Evolutionary conservation across 306 rosid species (phyloP), one percentile per base, ranked within the genome.

Genomic region (Lathyrus aphaca): DNA sequence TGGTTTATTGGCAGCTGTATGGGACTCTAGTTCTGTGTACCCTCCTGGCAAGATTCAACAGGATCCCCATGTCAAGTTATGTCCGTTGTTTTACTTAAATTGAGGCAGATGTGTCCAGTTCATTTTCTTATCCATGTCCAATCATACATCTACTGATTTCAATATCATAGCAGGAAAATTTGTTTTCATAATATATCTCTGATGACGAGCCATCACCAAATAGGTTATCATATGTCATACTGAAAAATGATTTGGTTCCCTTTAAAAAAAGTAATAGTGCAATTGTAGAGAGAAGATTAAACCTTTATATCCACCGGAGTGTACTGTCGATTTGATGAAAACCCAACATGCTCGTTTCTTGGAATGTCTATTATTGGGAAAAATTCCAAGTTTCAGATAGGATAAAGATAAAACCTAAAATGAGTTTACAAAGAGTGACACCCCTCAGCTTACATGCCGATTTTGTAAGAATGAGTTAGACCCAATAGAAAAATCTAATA

Each of bases 81-180:
- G 54, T 51, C 70, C 40, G 49, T 23, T 23, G 56, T 65, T 17
- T 19, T 61, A 32, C 18, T 3, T 73, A 11, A 50, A n/a, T 18
- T 32, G 55, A 64, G 55, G 37, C 43, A 40, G 35, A 63, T 11
- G 32, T 73, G 38, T 72, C 61, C 37, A 60, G 30, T 60, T 40
- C 60, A 23, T 63, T 57, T 66, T 57, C 42, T 44, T 56, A 15
- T 48, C 64, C 64, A 12, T 39, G 46, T 23, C 19, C 44, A 74
- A 9, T 27, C 65, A 64, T 51, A 37, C 71, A 51, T n/a, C 64
- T 27, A 51, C 29, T 48, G 46, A 73, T 73, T 73, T 39, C 56
- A 37, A 63, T 51, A 51, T 63, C 21, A 15, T 39, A 51, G 23
- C 51, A 29, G 29, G 45, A 40, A 51, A 10, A 39, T 10, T 64